Evolutionary conservation across 2,329 filamentous ascomycete species (phyloP), one percentile per base, ranked within the genome.

Genomic region (Paecilomyces dactylethromorphus): DNA sequence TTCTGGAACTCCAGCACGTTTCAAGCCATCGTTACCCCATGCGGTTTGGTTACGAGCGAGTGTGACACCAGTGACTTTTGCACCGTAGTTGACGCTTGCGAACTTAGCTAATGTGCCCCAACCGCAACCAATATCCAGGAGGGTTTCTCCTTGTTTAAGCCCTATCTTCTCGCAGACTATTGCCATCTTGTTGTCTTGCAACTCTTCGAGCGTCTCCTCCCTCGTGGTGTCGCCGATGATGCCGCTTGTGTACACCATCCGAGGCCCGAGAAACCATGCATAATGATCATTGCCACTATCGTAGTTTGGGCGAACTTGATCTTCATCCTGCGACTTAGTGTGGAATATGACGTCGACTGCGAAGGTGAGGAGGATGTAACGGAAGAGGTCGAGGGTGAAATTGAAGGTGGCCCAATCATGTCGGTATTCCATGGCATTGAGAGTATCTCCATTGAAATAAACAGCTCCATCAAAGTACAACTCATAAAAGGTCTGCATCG

Each of bases 201-300:
- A 85, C 79, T 97, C 84, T 79, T 99, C 94, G 24, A 99, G 88
- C 33, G 87, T 85, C 80, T 97, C 94, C 78, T 97, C 94, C 66
- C 82, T 84, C 77, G 87, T 87, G 75, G 90, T 85, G 76, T 97
- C 92, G 62, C 89, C 88, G 73, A 99, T 95, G 69, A 99, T 82
- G 69, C 94, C 94, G 56, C 91, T 95, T 56, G 94, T 99, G 82
- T 97, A 97, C 78, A 97, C 91, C 94, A 97, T 99, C 72, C 93
- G 92, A 60, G 93, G 93, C 62, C 94, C 94, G 63, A 97, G 85
- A 84, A 97, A 97, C 92, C 92, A 99, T 74, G 86, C 89, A 82
- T 99, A 99, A 80, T 97, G 96, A 78, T 97, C 94, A 75, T 99
- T 92, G 72, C 94, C 94, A 65, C 92, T 88, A 82, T 97, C 94